These are phyloP conservation scores for Pharnaceum exiguum DNA, from an alignment of 148 eudicot species.

Conservation along the genomic window DNA sequence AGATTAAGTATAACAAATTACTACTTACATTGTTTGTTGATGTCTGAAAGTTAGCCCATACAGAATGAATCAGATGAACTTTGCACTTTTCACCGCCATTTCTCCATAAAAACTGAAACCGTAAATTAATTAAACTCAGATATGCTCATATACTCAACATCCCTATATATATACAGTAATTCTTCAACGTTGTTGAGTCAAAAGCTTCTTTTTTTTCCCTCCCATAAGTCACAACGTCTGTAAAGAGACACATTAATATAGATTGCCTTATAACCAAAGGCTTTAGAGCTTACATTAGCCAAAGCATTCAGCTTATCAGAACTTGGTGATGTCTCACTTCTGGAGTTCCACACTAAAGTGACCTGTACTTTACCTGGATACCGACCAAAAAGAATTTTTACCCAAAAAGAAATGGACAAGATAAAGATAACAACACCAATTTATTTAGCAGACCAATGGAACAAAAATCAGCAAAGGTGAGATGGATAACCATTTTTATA, in stretches of 20 bases:
- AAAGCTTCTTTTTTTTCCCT: too few relatives aligned
- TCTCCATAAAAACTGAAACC: conserved; percentile 71
- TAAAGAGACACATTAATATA: not conserved
- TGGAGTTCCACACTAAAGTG: conserved; percentile 89
- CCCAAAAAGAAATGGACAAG: conserved; percentile 1
- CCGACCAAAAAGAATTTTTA: not conserved
- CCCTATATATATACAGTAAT: too few relatives aligned
- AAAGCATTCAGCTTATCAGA: conserved; percentile 58
- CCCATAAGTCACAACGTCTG: too few relatives aligned
- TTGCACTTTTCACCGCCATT: conserved; percentile 61
- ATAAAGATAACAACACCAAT: not conserved
- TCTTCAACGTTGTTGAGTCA: too few relatives aligned
- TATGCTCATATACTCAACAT: too few relatives aligned
- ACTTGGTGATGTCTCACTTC: conserved; percentile 69
- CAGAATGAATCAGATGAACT: conserved; percentile 71
- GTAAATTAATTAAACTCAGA: conserved; percentile 16
- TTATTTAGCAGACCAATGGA: not conserved
- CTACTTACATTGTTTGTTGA: conserved; percentile 79
- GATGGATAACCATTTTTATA: conserved; percentile 61
- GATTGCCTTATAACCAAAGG: not conserved
- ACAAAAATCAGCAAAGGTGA: conserved; percentile 5
- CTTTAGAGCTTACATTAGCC: conserved; percentile 55
- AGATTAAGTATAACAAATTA: not conserved
- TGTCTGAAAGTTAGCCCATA: conserved; percentile 95
- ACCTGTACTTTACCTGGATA: conserved; percentile 84